These are phyloP conservation scores for Ensete ventricosum DNA, from an alignment of 176 grass and related monocot genomes.

Conservation along the genomic window DNA sequence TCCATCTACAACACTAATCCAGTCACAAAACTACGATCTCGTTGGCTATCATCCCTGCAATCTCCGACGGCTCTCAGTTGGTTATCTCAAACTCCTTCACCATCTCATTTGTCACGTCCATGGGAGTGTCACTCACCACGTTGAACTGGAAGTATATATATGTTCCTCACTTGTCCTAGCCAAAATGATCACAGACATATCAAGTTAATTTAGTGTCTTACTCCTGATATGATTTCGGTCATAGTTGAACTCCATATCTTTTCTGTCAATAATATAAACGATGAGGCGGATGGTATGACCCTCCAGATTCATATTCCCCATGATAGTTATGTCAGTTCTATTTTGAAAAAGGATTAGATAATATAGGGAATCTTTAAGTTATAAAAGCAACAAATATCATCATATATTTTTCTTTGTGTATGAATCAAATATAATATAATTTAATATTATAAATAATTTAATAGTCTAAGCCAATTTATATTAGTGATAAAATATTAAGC, in stretches of 20 bases:
- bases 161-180: slow-evolving; percentile 38
- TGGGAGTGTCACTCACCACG: slow-evolving; percentile 47
- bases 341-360: too few species aligned
- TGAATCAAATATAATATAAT: too few species aligned
- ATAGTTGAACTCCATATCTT: slow-evolving; percentile 18
- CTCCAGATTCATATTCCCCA: slow-evolving; percentile 67
- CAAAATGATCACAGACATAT: too few species aligned
- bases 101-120: slow-evolving; percentile 80
- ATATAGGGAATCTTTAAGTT: too few species aligned
- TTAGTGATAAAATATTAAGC: too few species aligned
- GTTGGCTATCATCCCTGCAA: slow-evolving; percentile 72
- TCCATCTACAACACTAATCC: neutral
- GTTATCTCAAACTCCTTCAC: slow-evolving; percentile 87
- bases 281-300: slow-evolving; percentile 79
- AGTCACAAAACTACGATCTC: slow-evolving; percentile 52
- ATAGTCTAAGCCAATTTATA: too few species aligned
- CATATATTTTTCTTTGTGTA: too few species aligned
- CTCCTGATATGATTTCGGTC: neutral
- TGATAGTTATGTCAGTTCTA: slow-evolving; percentile 65
- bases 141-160: slow-evolving; percentile 98
- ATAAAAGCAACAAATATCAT: too few species aligned
- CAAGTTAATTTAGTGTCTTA: neutral
- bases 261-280: slow-evolving; percentile 62
- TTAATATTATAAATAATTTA: too few species aligned
- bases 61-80: slow-evolving; percentile 45